These are phyloP conservation scores for Calonectria hongkongensis DNA, from an alignment of 2,329 filamentous ascomycete species.

Conservation along the genomic window DNA sequence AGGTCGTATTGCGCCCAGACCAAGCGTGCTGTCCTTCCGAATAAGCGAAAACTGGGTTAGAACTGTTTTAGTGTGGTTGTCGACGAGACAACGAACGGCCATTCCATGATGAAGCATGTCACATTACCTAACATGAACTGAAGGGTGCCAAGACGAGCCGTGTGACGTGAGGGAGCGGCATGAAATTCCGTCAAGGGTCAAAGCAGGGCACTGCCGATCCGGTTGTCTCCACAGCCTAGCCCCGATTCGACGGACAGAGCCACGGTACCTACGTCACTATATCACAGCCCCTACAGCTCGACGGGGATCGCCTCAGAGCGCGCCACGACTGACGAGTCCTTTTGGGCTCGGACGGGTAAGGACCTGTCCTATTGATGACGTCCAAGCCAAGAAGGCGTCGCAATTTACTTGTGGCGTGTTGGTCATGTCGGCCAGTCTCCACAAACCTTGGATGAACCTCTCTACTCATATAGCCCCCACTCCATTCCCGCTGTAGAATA, in stretches of 20 bases:
- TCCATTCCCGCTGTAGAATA: background rate
- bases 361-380: constrained; percentile 52
- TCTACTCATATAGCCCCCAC: constrained; percentile 30
- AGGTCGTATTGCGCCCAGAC: constrained; percentile 11
- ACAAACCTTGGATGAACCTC: constrained; percentile 20
- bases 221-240: constrained; percentile 46
- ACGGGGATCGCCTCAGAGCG: constrained; percentile 42
- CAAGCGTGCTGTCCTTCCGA: constrained; percentile 7
- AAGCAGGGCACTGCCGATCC: constrained; percentile 50
- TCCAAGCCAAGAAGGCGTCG: constrained; percentile 47
- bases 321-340: constrained; percentile 45
- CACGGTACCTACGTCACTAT: constrained; percentile 52
- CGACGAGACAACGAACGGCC: constrained; percentile 29
- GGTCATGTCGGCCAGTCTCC: constrained; percentile 27
- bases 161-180: constrained; percentile 47
- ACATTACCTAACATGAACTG: constrained; percentile 38
- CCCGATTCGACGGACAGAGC: constrained; percentile 54
- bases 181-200: constrained; percentile 38
- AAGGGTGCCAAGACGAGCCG: constrained; percentile 43
- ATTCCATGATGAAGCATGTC: constrained; percentile 36
- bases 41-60: constrained; percentile 27
- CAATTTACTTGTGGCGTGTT: constrained; percentile 43
- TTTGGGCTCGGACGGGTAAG: constrained; percentile 41
- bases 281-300: constrained; percentile 43
- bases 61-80: constrained; percentile 35